A percentile compares a stretch with the other conserved stretches of the same genome.
Conservation (phyloP, 768 basidiomycete species). For the Xerocomellus amylosporus region DNA sequence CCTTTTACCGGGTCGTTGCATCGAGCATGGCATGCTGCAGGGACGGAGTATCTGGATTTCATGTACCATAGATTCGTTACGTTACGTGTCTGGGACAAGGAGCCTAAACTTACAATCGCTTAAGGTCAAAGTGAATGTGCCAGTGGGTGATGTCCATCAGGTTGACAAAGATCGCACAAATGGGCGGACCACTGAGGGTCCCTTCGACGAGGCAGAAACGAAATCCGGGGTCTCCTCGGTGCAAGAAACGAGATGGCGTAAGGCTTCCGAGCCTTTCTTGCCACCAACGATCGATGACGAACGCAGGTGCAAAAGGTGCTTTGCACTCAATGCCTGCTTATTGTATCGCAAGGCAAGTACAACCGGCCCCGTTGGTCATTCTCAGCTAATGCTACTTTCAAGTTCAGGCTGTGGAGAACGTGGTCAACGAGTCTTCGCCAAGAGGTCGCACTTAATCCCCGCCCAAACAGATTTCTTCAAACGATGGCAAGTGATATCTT, state of each 20-base stretch:
- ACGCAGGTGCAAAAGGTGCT: constrained; percentile 77
- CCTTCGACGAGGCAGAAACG: constrained; percentile 75
- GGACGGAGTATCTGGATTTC: background rate
- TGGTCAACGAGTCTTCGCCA: constrained; percentile 52
- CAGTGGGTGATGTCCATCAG: too few species aligned
- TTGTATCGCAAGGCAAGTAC: constrained; percentile 77
- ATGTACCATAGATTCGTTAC: background rate
- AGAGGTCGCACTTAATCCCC: constrained; percentile 75
- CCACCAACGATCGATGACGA: constrained; percentile 87
- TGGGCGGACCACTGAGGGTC: too few species aligned
- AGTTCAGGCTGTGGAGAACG: constrained; percentile 70
- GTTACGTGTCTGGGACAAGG: too few species aligned
- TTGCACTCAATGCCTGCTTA: constrained; percentile 84
- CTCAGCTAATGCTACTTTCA: constrained; percentile 27
- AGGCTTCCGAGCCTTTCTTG: constrained; percentile 55
- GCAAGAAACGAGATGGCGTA: constrained; percentile 80
- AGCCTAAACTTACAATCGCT: too few species aligned
- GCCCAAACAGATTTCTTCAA: constrained; percentile 76
- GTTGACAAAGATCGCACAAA: too few species aligned
- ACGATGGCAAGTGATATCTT: constrained; percentile 85
- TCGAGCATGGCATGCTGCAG: constrained; percentile 7
- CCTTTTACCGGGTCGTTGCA: constrained; percentile 5
- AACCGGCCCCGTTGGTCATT: background rate
- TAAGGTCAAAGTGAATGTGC: too few species aligned
- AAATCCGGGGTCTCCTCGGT: constrained; percentile 78